phyloP scores from a whole-genome alignment of 139 green algal genomes.

The Chlorella ohadii region DNA sequence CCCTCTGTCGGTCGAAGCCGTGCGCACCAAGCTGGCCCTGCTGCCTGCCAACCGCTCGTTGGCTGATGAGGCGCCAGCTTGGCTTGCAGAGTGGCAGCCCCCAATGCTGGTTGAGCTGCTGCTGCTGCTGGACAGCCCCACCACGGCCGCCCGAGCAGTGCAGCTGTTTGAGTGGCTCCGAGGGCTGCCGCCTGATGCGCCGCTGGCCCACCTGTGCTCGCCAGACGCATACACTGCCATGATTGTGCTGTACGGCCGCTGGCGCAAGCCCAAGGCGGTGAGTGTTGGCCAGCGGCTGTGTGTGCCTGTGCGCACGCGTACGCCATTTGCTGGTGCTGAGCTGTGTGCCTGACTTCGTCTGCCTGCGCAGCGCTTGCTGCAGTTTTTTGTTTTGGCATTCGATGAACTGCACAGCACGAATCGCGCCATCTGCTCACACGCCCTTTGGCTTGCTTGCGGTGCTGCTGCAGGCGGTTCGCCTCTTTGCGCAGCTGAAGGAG shows the following conservation, averaged over 20 bases:
- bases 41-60: constrained; percentile 5
- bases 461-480: constrained; percentile 14
- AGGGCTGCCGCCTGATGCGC: constrained; percentile 33
- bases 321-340: too few species aligned
- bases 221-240: constrained; percentile 61
- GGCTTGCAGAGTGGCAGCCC: not conserved
- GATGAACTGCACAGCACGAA: too few species aligned
- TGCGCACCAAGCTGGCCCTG: constrained; percentile 6
- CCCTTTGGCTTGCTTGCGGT: too few species aligned
- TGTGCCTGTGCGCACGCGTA: not conserved
- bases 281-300: not conserved
- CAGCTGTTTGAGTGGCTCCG: constrained; percentile 76
- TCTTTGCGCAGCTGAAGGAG: constrained; percentile 22
- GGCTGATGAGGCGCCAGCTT: constrained; percentile 5
- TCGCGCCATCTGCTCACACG: too few species aligned
- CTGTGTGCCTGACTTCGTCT: not conserved
- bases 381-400: too few species aligned
- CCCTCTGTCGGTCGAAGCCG: constrained; percentile 12
- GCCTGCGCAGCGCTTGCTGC: too few species aligned
- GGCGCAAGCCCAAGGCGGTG: constrained; percentile 41
- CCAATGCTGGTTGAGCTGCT: not conserved
- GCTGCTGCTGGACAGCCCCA: not conserved
- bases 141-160: constrained; percentile 40
- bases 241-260: constrained; percentile 68
- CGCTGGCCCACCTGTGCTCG: constrained; percentile 55